These are phyloP conservation scores for Fraxinus pennsylvanica DNA, from an alignment of 257 asterid genomes.

Conservation along the genomic window DNA sequence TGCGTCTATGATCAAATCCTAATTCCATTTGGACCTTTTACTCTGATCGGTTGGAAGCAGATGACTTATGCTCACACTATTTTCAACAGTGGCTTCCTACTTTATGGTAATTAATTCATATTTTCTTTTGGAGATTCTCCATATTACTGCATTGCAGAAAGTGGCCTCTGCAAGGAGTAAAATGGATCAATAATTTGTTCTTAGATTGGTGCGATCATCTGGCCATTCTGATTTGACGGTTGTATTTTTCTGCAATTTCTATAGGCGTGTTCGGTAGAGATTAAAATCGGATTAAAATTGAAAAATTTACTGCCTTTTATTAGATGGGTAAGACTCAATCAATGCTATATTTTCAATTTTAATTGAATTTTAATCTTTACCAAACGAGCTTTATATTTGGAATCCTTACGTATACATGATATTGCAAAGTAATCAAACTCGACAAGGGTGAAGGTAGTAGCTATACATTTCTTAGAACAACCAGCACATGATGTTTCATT, in stretches of 20 bases:
- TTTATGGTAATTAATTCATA: neutral
- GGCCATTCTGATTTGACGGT: neutral
- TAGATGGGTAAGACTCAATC: no score
- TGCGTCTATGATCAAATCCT: neutral
- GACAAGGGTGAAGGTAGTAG: neutral
- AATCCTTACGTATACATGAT: neutral
- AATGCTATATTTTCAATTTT: no score
- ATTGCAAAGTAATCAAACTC: neutral
- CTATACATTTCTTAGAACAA: neutral
- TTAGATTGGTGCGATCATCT: neutral
- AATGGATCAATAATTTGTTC: neutral
- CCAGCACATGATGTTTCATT: neutral
- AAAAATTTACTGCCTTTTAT: no score
- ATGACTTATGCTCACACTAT: neutral
- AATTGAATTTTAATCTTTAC: no score
- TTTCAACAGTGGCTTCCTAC: neutral
- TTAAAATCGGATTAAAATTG: no score
- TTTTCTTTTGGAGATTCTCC: neutral
- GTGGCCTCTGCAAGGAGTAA: neutral
- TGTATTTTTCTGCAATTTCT: neutral
- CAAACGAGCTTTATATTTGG: no score
- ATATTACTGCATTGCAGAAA: neutral
- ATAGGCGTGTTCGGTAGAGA: no score
- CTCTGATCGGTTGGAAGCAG: neutral
- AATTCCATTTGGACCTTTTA: neutral